Base-by-base conservation (phyloP, 495 filamentous ascomycete genomes). In the Extremus antarcticus region DNA sequence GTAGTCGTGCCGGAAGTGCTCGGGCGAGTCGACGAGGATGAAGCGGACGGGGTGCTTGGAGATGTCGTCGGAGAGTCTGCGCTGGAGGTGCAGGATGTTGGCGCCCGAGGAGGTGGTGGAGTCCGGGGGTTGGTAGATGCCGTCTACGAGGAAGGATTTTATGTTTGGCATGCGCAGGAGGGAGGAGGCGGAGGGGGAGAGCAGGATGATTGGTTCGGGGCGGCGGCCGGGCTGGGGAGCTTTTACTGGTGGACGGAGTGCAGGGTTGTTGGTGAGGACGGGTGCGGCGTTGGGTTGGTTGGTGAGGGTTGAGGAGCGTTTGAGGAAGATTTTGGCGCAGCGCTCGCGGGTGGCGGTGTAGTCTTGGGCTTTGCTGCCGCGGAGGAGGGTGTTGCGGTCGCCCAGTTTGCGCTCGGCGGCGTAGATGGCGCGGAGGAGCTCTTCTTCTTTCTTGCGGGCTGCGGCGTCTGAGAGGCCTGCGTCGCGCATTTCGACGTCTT, bases 111-210 rank as follows among this genome's bases (percentile, higher is more conserved):
- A 74, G 57, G 75, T 78, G 60, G 79, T 70, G 55, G 84, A 79
- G 68, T 88, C 84, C 0, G 88, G 78, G 1, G 90, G 86, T 1
- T 86, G 76, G 71, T 89, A 99, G 41, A 82, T 68, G 51, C 91
- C 90, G 53, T 79, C 77, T 68, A 91, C 83, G 57, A 99, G 88
- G 78, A 99, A 99, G 41, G 87, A 81, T 59, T 94, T 94, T 71
- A 94, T 88, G 70, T 99, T 99, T 21, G 87, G 83, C 84, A 96
- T 89, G 69, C 88, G 86, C n/a, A 99, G 87, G 47, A 97, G 85
- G 9, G 91, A 91, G 20, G 90, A 95, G 29, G 94, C 94, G 25
- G 90, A 96, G n/a, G 94, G 92, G 2, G 94, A 97, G 63, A 99
- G 84, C 15, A 99, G 81, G 72, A 99, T 95, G 70, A 99, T 99